Evolutionary conservation across 805 yeast species (phyloP), one percentile per base, ranked within the genome.

Genomic region (Metschnikowia orientalis): DNA sequence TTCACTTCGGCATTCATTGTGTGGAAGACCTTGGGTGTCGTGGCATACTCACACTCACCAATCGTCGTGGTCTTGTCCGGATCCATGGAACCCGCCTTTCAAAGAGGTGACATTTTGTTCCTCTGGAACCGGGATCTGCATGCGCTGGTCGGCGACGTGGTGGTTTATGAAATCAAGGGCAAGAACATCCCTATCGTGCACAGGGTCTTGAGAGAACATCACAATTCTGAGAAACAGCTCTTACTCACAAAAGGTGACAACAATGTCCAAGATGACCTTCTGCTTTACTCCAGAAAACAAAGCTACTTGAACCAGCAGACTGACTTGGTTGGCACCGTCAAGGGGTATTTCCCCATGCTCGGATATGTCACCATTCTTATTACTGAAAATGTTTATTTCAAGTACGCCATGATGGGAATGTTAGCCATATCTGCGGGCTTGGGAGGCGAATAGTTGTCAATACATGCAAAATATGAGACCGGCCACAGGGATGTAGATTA

Each of bases 51-150:
- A 0, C 80, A 85, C 40, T 85, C 97, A 1, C 98, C 98, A 13
- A 77, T 92, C 15, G 98, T 92, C 13, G 98, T 92, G 18, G 98
- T 92, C 7, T 73, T 92, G 30, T 88, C 97, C 1, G 98, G 98
- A 5, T 90, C 97, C 2, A 92, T 92, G 98, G 98, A 92, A 57
- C 98, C 98, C 2, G 98, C 98, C 2, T 92, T 92, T 71, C 97
- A 92, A 61, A 76, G 98, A 61, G 98, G 98, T 31, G 98, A 92
- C 56, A 81, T 92, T 11, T 63, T 92, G 41, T 80, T 92, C 50
- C 66, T 92, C 36, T 89, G 95, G 95, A 92, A 92, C 59, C 71
- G 97, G 45, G 78, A 81, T 35, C 51, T 61, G 13, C 56, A 59
- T 18, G 77, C 79, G 13, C 65, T 75, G 28, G 92, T 89, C 1